These are phyloP conservation scores for Rhynchosporium agropyri DNA, from an alignment of 2,329 filamentous ascomycete genomes.

Conservation along the genomic window DNA sequence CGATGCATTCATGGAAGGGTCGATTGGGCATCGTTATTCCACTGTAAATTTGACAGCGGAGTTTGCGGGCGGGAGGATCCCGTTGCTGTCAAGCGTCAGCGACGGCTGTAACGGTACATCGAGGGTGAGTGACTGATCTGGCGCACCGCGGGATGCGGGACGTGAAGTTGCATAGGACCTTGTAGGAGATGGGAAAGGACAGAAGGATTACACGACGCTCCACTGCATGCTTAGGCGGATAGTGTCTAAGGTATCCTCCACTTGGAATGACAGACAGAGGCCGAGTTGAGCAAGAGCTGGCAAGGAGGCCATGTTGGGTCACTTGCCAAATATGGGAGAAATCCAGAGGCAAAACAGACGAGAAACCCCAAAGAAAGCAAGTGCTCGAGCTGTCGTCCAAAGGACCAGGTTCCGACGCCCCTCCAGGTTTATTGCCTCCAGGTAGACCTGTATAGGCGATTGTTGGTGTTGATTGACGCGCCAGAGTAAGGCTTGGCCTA, in stretches of 20 bases:
- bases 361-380: background rate
- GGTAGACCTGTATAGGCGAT: background rate
- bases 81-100: conserved; percentile 15
- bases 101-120: conserved; percentile 10
- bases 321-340: conserved; percentile 9
- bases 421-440: background rate
- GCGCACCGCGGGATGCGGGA: conserved; percentile 10
- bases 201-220: background rate
- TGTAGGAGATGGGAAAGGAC: conserved; percentile 1
- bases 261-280: background rate
- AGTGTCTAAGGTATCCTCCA: background rate
- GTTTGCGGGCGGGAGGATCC: conserved; percentile 17
- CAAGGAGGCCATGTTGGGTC: background rate
- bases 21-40: background rate
- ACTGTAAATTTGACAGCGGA: conserved; percentile 23
- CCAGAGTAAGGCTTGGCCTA: background rate
- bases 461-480: background rate
- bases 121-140: conserved; percentile 16
- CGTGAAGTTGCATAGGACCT: conserved; percentile 2
- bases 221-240: conserved; percentile 1
- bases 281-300: background rate
- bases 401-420: background rate
- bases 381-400: background rate
- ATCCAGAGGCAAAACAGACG: background rate
- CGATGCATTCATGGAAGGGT: background rate